These are phyloP conservation scores for Leishmania aethiopica DNA, from an alignment of 208 protist genomes.

Conservation along the genomic window DNA sequence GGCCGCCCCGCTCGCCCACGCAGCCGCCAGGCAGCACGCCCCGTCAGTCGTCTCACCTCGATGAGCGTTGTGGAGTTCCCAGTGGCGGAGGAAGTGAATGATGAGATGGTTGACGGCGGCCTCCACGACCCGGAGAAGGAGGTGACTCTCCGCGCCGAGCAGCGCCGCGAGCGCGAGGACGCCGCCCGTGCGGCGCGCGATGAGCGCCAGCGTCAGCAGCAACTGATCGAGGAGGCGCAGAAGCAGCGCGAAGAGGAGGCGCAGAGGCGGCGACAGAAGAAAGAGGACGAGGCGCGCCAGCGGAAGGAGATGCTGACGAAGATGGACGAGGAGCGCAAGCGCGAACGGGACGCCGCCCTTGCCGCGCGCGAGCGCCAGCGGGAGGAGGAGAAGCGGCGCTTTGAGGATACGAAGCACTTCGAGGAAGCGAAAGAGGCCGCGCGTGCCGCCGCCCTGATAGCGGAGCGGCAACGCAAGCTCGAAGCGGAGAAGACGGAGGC, in stretches of 20 bases:
- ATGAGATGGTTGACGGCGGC: constrained; percentile 39
- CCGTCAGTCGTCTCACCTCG: constrained; percentile 46
- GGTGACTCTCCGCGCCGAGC: constrained; percentile 14
- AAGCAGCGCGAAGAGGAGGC: constrained; percentile 37
- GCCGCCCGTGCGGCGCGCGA: constrained; percentile 16
- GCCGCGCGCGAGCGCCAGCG: constrained; percentile 36
- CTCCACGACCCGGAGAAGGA: constrained; percentile 21
- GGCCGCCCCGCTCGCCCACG: constrained; percentile 13
- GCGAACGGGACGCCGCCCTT: constrained; percentile 31
- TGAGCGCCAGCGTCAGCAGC: constrained; percentile 25
- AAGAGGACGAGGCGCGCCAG: constrained; percentile 36
- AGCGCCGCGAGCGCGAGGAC: constrained; percentile 28
- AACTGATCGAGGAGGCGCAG: constrained; percentile 31
- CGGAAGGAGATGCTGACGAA: constrained; percentile 35
- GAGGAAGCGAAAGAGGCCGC: constrained; percentile 53
- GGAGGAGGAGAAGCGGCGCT: constrained; percentile 44
- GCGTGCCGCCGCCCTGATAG: constrained; percentile 42
- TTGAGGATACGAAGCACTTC: constrained; percentile 31
- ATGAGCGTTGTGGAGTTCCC: constrained; percentile 70
- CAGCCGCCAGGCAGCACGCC: constrained; percentile 40
- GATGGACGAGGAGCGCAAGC: constrained; percentile 47
- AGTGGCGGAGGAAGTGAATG: constrained; percentile 60
- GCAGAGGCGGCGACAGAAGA: constrained; percentile 28
- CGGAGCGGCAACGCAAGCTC: constrained; percentile 30
- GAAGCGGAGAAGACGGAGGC: constrained; percentile 21